Evolutionary conservation across 129 eudicot genomes (phyloP), one percentile per base, ranked within the genome.

Genomic region (Sambucus nigra): DNA sequence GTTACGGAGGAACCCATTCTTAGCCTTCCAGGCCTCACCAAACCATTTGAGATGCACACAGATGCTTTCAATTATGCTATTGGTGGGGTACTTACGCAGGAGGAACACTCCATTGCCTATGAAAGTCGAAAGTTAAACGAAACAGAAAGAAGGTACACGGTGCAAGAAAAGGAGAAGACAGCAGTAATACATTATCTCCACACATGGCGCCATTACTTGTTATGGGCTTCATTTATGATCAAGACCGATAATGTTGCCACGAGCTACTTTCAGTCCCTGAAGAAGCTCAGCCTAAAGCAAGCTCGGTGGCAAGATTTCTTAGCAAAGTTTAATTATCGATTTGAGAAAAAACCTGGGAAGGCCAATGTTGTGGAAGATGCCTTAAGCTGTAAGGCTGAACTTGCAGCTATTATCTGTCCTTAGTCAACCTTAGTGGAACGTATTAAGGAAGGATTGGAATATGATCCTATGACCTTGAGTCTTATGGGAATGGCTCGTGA

Each of bases 121-220:
- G 38, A 51, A 9, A 51, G 57, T 14, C 0, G 18, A 7, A 51
- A 51, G 33, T n/a, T 51, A 5, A 51, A 51, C n/a, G 35, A 51
- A 1, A 20, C 53, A 2, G 40, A 29, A 11, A 7, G 42, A 13
- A 15, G 32, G 14, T 61, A 61, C 5, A 47, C 23, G 0, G 16
- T 35, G 11, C 66, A 61, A 2, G 47, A 61, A 6, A 61, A 48
- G 0, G 33, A 54, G 42, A 27, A 27, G 22, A 27, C 60, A 8
- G 2, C 25, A 4, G 16, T 54, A 0, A 19, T 29, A 0, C 56
- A 60, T 48, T 60, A 20, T 32, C 40, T 61, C 1, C 16, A 17
- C 7, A 18, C 38, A 0, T 61, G 25, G n/a, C n/a, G n/a, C n/a
- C n/a, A n/a, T n/a, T n/a, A n/a, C n/a, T n/a, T n/a, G n/a, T n/a